Base-by-base conservation (phyloP, 352 stramenopile genomes). In the Aphanomyces astaci region DNA sequence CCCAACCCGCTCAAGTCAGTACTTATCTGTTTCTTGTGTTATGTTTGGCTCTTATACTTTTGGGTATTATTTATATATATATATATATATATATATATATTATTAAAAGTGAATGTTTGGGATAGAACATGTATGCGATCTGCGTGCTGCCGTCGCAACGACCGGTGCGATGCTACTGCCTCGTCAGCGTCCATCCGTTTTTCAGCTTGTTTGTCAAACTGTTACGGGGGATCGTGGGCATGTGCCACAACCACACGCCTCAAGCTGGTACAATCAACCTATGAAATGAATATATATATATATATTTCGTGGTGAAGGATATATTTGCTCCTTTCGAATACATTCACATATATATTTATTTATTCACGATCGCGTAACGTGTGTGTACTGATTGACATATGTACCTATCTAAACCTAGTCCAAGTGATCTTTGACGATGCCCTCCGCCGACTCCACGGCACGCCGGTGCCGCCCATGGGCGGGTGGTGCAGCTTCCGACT, bases 151-250 rank as follows among this genome's bases (percentile, higher is more conserved):
- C n/a, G 66, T 62, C 10, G 71, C 3, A 71, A 70, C 39, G 48
- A 17, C 33, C 25, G 40, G 43, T 76, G 15, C 77, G 81, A n/a
- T 93, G 85, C 56, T 76, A 91, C 24, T 91, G 85, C 52, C 70
- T 93, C 24, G 67, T 93, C 22, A 93, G 78, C 22, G 74, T 81
- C 0, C 90, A 88, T 55, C 85, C 85, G 27, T 93, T 91, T 67
- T 93, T 93, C 74, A 81, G 79, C n/a, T 63, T 93, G 19, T 93
- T 92, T 66, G 90, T 90, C 76, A 91, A 91, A 33, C 78, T 91
- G 31, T 66, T 93, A 7, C 89, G 85, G 33, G 83, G 85, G 0
- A 87, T 91, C 10, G 79, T 83, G 4, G 79, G 78, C 33, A 78
- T 91, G 24, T 93, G 85, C 80, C 80, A 88, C 63, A 73, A 64